Evolutionary conservation across 805 yeast species (phyloP), one percentile per base, ranked within the genome.

Genomic region (Spathaspora hagerdaliae): DNA sequence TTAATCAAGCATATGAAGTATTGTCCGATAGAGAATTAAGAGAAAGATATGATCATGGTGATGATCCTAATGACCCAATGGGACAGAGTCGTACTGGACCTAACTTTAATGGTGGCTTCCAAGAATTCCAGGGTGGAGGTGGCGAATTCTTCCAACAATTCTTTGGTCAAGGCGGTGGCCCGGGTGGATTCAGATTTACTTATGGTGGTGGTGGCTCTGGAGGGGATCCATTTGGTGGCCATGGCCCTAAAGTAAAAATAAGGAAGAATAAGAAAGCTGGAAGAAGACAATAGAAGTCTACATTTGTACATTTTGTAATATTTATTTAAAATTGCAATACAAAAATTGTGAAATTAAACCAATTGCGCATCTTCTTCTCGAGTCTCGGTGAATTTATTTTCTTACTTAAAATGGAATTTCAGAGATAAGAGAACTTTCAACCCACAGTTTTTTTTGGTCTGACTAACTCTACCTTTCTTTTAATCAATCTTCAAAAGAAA

Each of bases 1-100:
- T 92, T 51, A 94, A 92, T 64, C 88, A 86, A 59, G 98, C 98
- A 0, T 90, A 94, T 63, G 97, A 90, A 60, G 83, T 85, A 2
- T 71, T 92, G 33, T 78, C 90, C 8, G 81, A 86, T 53, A 78
- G 79, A 1, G 85, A 81, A 38, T 68, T 77, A 48, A 76, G 82
- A 48, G 77, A 70, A 38, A 77, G 81, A 39, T 92, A 86, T 57
- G 96, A 91, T 59, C 52, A 69, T 26, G 83, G 83, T 12, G 77
- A 72, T 40, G 81, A 77, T 57, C 81, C 82, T 6, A 74, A 73
- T 51, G 75, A 69, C 47, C 67, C 66, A 11, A 31, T 24, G 9
- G 53, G 52, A 15, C 49, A 48, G 31, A 46, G 51, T 26, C 48
- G 45, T 4, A 50, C 50, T n/a, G 56, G 51, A 31, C 51, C 43